Evolutionary conservation across 129 eudicot species (phyloP).

Genomic region (Artemisia annua): DNA sequence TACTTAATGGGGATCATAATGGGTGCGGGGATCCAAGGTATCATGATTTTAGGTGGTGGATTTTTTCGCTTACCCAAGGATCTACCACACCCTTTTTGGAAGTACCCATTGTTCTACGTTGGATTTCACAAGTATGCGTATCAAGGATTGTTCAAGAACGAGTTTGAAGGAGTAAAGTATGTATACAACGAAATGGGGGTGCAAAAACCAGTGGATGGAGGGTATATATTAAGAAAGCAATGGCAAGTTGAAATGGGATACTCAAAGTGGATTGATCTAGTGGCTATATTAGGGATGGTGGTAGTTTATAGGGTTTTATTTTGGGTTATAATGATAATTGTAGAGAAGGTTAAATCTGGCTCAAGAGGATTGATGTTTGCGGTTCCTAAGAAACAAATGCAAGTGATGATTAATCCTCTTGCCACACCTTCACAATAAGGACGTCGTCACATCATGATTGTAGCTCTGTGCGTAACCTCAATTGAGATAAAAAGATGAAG

Average conservation of each 20-base stretch:
- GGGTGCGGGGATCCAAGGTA: conserved; percentile 46
- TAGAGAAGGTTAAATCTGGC: conserved; percentile 40
- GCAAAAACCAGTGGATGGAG: conserved; percentile 31
- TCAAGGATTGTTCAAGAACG: conserved; percentile 55
- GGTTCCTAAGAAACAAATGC: conserved; percentile 18
- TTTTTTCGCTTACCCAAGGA: conserved; percentile 42
- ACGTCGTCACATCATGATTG: too few species aligned
- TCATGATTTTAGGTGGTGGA: conserved; percentile 39
- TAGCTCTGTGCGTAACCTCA: background rate
- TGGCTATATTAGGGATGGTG: conserved; percentile 52
- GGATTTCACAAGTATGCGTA: conserved; percentile 49
- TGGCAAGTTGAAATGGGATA: conserved; percentile 62
- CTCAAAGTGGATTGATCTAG: conserved; percentile 71
- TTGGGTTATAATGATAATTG: conserved; percentile 41
- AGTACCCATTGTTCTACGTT: conserved; percentile 34
- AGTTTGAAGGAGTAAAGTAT: conserved; percentile 40
- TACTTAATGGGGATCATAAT: conserved; percentile 50
- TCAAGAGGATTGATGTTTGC: conserved; percentile 7
- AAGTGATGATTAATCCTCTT: conserved; percentile 26
- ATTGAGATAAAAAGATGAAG: background rate
- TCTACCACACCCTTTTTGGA: conserved; percentile 40
- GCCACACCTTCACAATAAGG: conserved; percentile 17
- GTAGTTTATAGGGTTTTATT: conserved; percentile 47
- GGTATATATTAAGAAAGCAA: conserved; percentile 30
- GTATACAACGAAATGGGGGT: conserved; percentile 18